These are phyloP conservation scores for Nigrograna mackinnonii DNA, from an alignment of 2,329 filamentous ascomycete genomes.

Conservation along the genomic window DNA sequence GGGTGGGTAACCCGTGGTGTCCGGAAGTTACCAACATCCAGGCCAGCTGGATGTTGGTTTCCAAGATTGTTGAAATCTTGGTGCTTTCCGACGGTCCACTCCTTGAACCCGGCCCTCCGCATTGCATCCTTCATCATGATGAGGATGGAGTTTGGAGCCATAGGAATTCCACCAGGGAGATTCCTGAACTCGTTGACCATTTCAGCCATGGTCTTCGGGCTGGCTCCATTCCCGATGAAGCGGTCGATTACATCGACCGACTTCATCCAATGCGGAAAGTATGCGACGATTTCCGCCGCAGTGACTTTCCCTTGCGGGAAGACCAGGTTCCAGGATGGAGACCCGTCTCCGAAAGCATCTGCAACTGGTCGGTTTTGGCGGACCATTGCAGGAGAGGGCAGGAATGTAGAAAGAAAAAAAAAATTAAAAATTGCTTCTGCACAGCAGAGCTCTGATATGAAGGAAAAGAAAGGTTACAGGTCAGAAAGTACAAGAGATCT, in stretches of 20 bases:
- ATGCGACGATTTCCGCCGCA: conserved; percentile 11
- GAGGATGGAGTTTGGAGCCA: conserved; percentile 2
- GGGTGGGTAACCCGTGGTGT: conserved; percentile 4
- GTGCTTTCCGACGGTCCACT: conserved; percentile 5
- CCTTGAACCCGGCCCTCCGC: background rate
- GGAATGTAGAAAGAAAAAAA: too few relatives aligned
- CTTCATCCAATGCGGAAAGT: conserved; percentile 12
- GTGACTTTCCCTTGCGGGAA: conserved; percentile 13
- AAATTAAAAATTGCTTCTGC: too few relatives aligned
- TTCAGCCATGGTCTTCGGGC: background rate
- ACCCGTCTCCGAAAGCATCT: conserved; percentile 1
- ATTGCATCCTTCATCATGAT: conserved; percentile 7
- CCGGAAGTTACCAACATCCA: conserved; percentile 6
- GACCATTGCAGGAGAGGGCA: too few relatives aligned
- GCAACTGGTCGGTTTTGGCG: background rate
- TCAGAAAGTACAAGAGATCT: too few relatives aligned
- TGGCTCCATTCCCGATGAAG: conserved; percentile 10
- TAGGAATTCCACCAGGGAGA: background rate
- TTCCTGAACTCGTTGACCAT: conserved; percentile 9
- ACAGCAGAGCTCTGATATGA: too few relatives aligned
- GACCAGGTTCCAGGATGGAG: conserved; percentile 3
- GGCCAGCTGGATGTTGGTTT: background rate
- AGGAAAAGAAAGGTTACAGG: too few relatives aligned
- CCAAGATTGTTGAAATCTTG: background rate
- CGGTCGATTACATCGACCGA: conserved; percentile 11